These are phyloP conservation scores for Solanum bulbocastanum DNA, from an alignment of 257 asterid genomes.

Conservation along the genomic window DNA sequence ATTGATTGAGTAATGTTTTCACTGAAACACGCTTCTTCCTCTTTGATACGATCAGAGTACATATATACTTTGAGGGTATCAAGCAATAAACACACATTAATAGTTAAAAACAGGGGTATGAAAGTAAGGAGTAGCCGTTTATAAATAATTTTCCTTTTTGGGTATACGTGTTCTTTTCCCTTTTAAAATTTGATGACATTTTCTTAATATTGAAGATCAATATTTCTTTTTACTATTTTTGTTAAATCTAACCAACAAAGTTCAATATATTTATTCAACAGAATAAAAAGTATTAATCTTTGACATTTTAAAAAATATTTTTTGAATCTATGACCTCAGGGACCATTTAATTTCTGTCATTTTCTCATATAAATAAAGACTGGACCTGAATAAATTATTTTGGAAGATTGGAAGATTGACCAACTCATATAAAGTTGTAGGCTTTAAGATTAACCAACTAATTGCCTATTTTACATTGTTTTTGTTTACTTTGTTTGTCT, in stretches of 20 bases:
- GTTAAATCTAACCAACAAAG: too few species aligned
- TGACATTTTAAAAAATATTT: neutral
- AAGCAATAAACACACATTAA: rapidly evolving
- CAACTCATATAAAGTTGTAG: neutral
- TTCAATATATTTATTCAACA: neutral
- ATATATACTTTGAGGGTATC: neutral
- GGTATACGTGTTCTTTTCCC: neutral
- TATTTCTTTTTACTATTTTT: neutral
- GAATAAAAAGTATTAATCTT: too few species aligned
- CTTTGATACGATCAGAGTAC: too few species aligned
- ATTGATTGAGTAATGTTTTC: neutral
- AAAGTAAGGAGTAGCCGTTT: too few species aligned
- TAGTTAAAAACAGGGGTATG: too few species aligned
- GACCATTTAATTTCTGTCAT: neutral
- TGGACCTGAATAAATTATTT: neutral
- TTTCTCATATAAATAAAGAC: neutral
- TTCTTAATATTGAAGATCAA: neutral
- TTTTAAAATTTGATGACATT: too few species aligned
- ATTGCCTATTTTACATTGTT: neutral
- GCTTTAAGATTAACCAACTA: neutral
- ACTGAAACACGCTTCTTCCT: neutral
- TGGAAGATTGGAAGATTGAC: neutral
- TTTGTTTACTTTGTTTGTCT: neutral
- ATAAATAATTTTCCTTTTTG: too few species aligned
- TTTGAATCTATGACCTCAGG: neutral